Base-by-base conservation (phyloP, 768 basidiomycete species). In the Cantharellus anzutake region DNA sequence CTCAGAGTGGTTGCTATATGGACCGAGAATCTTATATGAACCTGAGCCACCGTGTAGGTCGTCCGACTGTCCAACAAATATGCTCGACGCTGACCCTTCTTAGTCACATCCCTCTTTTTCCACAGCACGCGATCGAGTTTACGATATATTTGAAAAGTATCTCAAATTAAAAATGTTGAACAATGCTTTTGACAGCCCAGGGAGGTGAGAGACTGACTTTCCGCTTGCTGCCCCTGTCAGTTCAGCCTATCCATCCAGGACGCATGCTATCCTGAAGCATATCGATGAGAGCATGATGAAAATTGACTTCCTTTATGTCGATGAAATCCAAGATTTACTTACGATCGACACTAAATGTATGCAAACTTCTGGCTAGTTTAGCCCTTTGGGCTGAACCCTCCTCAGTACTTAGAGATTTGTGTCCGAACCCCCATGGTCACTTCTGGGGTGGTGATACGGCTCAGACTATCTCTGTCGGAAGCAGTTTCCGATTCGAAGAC, bases 391-490 rank as follows among this genome's bases (percentile, higher is more conserved):
- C 20, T 29, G 20, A 29, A 29, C 20, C 20, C 20, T 55, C 35
- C 52, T 37, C 35, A 55, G 52, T 86, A 2, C 67, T 86, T 44
- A 71, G 82, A 38, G 71, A 72, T 0, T 65, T 86, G n/a, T 85
- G 82, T 62, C 68, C 68, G 5, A 85, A 86, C 63, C 75, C 78
- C 0, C 71, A 83, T 56, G 84, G 84, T 0, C 69, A 86, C n/a
- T 82, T 86, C 62, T 86, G 82, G 82, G 84, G 83, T 2, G 85
- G 86, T 0, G 85, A 87, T 65, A 86, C 85, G 0, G 83, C 85
- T 0, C 85, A 87, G 64, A 83, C 84, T 0, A 86, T 87, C 42
- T 80, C 82, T 0, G 75, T 78, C 0, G 85, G 84, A 2, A 83
- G 81, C 62, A 76, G 82, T 0, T 87, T 87, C 64, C 72, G 80